Percentiles rank a stretch among this genome's conserved stretches.
Evolutionary conservation across 2,329 filamentous ascomycete genomes (phyloP).

Genomic region (Fusarium brachygibbosum): DNA sequence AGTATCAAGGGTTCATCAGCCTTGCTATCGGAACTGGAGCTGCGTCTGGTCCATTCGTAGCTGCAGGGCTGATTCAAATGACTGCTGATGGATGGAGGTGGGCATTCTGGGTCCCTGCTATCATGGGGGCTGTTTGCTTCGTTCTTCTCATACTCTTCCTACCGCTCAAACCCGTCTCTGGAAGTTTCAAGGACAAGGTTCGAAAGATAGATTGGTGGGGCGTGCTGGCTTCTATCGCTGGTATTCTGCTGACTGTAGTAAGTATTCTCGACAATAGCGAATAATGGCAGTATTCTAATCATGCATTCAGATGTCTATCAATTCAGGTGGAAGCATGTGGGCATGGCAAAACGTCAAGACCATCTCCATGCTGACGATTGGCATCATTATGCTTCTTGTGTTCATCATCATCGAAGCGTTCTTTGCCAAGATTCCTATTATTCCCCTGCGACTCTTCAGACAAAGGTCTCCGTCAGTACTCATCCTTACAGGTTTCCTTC

Average conservation of each 20-base stretch:
- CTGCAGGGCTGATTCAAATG: not conserved
- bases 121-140: not conserved
- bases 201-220: conserved; percentile 7
- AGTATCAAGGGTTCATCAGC: conserved; percentile 39
- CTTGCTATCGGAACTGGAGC: not conserved
- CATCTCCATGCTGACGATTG: conserved; percentile 79
- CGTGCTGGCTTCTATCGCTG: not conserved
- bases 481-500: conserved; percentile 3
- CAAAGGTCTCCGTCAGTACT: not conserved
- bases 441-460: conserved; percentile 62
- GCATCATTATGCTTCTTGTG: conserved; percentile 67
- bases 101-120: not conserved
- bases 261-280: rapidly evolving
- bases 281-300: rapidly evolving
- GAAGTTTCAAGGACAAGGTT: not conserved
- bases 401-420: conserved; percentile 80
- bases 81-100: not conserved
- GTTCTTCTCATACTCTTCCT: not conserved
- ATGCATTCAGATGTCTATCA: not conserved
- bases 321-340: conserved; percentile 51
- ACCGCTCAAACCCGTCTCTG: not conserved
- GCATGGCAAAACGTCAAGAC: conserved; percentile 76
- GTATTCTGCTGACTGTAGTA: not conserved
- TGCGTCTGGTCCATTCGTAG: not conserved
- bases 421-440: conserved; percentile 79